Percentiles rank a stretch among this genome's conserved stretches.
These are phyloP conservation scores for Kluyveromyces sp. DNA, from an alignment of 1,139 yeast genomes.

Conservation along the genomic window DNA sequence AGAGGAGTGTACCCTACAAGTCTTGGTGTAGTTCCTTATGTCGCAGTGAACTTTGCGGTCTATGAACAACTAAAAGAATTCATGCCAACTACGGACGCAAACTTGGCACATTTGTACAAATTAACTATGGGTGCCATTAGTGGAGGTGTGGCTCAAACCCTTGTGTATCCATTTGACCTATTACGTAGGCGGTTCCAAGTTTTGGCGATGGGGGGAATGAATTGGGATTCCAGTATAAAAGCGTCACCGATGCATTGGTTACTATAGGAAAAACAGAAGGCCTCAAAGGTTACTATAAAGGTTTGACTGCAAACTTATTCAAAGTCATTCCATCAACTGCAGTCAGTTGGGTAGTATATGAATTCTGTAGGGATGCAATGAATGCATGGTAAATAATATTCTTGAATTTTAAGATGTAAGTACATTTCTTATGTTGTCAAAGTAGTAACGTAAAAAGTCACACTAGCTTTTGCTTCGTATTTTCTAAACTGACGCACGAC, in stretches of 20 bases:
- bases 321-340: constrained; percentile 96
- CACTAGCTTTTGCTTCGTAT: too few relatives aligned
- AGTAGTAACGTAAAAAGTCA: too few relatives aligned
- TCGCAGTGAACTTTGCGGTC: constrained; percentile 83
- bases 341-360: constrained; percentile 85
- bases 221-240: constrained; percentile 69
- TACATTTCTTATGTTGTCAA: too few relatives aligned
- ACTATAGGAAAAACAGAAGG: constrained; percentile 73
- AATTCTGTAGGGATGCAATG: constrained; percentile 37
- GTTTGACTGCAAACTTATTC: constrained; percentile 78
- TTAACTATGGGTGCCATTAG: constrained; percentile 75
- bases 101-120: constrained; percentile 42
- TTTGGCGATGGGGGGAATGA: constrained; percentile 61
- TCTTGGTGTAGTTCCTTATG: constrained; percentile 93
- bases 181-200: constrained; percentile 88
- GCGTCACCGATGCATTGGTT: constrained; percentile 63
- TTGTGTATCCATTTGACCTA: constrained; percentile 87
- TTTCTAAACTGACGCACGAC: background rate
- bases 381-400: background rate
- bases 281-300: constrained; percentile 72
- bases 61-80: constrained; percentile 72
- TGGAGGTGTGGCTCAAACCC: constrained; percentile 76
- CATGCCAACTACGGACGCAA: constrained; percentile 28
- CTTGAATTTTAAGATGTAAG: too few relatives aligned
- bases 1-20: constrained; percentile 85